Conservation (phyloP, 352 stramenopile genomes). For the Thraustochytrium sp. region DNA sequence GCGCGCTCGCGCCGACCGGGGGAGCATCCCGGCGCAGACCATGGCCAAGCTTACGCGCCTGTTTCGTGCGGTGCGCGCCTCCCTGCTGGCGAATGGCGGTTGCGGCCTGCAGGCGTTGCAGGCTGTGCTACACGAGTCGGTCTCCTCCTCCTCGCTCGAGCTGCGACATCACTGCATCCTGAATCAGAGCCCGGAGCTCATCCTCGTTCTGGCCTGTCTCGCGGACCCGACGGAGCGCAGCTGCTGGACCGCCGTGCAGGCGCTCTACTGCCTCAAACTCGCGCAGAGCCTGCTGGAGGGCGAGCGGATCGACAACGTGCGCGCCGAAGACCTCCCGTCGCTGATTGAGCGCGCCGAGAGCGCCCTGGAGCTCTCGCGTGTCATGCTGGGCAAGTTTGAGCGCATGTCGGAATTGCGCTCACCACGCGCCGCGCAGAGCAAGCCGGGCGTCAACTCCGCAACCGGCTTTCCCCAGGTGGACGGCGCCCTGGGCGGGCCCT, state of each 20-base stretch:
- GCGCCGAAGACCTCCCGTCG: not conserved
- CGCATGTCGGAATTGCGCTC: not conserved
- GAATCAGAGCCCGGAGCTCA: conserved; percentile 18
- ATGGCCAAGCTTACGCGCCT: not conserved
- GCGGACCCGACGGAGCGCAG: not conserved
- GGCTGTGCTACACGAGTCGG: not conserved
- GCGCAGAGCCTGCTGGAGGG: conserved; percentile 5
- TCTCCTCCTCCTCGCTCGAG: not conserved
- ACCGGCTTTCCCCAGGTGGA: not conserved
- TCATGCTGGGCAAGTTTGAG: conserved; percentile 2
- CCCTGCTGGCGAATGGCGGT: not conserved
- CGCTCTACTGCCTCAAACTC: not conserved
- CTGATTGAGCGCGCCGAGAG: not conserved
- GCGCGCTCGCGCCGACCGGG: not conserved
- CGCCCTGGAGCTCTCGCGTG: not conserved
- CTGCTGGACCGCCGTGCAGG: not conserved
- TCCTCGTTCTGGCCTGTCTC: conserved; percentile 4
- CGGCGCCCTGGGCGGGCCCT: not conserved
- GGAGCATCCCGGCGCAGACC: not conserved
- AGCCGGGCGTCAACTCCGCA: not conserved
- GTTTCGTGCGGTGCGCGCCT: conserved; percentile 8
- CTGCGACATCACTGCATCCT: conserved; percentile 24
- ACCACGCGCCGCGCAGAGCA: not conserved
- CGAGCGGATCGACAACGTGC: not conserved
- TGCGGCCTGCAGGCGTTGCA: not conserved